Evolutionary conservation across 345 rosid genomes (phyloP).

Genomic region (Eucalyptus decipiens): DNA sequence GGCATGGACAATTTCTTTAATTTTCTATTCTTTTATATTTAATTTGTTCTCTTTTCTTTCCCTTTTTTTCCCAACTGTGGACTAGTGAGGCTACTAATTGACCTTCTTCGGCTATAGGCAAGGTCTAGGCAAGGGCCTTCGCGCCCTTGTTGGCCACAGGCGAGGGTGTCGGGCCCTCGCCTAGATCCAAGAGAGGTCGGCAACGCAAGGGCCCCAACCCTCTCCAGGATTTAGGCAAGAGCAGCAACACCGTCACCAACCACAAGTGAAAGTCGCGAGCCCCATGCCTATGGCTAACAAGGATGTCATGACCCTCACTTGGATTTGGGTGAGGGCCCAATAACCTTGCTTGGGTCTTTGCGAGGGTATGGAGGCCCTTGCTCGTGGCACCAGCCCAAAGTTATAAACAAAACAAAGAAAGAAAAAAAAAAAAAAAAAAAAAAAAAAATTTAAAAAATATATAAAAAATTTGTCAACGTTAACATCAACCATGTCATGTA

Average conservation of each 20-base stretch:
- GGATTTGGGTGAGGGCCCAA: background rate
- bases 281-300: background rate
- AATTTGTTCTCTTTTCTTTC: too few species aligned
- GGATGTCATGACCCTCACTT: background rate
- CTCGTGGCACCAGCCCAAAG: accelerated
- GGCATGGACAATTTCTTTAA: background rate
- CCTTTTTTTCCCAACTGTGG: accelerated
- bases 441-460: too few species aligned
- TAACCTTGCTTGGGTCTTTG: background rate
- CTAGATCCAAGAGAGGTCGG: accelerated
- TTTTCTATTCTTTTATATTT: too few species aligned
- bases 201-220: background rate
- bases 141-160: accelerated
- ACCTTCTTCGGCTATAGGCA: background rate
- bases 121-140: background rate
- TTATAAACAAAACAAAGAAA: too few species aligned
- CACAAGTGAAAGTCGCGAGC: accelerated
- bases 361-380: accelerated
- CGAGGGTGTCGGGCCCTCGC: accelerated
- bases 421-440: too few species aligned
- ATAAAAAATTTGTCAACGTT: accelerated
- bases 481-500: accelerated
- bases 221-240: background rate
- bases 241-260: background rate
- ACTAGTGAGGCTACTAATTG: background rate